A percentile compares a stretch with the other conserved stretches of the same genome.
Evolutionary conservation across 768 basidiomycete genomes (phyloP).

Genomic region (Kwoniella shandongensis): DNA sequence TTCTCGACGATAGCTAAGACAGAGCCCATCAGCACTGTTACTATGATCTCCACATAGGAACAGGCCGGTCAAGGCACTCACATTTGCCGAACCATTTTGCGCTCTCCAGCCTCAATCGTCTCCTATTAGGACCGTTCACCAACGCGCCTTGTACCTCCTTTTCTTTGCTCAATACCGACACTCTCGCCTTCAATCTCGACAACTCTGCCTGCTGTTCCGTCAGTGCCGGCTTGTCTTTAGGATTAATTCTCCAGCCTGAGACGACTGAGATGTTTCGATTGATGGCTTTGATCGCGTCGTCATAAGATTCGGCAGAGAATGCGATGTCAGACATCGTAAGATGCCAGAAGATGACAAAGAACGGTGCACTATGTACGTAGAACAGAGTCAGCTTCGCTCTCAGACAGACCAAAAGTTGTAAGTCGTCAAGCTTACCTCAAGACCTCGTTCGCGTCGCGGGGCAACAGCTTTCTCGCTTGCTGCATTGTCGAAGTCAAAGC

Average conservation of each 20-base stretch:
- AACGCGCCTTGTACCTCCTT: conserved; percentile 32
- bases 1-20: conserved; percentile 31
- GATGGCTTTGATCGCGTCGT: conserved; percentile 66
- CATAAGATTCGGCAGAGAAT: conserved; percentile 73
- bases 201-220: conserved; percentile 33
- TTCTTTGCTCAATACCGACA: conserved; percentile 35
- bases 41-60: not conserved
- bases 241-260: conserved; percentile 26
- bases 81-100: conserved; percentile 47
- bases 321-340: conserved; percentile 83
- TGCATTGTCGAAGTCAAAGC: conserved; percentile 72
- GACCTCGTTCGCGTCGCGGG: conserved; percentile 62
- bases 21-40: not conserved
- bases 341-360: conserved; percentile 97
- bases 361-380: conserved; percentile 67
- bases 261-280: conserved; percentile 36
- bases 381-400: conserved; percentile 1
- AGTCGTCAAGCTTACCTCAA: conserved; percentile 16
- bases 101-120: conserved; percentile 37
- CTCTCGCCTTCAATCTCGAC: conserved; percentile 29
- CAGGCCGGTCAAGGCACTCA: conserved; percentile 18
- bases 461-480: conserved; percentile 70
- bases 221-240: conserved; percentile 12
- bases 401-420: not conserved
- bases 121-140: conserved; percentile 29